Evolutionary conservation across 768 basidiomycete species (phyloP), one percentile per base, ranked within the genome.

Genomic region (Leccinum obscurum): DNA sequence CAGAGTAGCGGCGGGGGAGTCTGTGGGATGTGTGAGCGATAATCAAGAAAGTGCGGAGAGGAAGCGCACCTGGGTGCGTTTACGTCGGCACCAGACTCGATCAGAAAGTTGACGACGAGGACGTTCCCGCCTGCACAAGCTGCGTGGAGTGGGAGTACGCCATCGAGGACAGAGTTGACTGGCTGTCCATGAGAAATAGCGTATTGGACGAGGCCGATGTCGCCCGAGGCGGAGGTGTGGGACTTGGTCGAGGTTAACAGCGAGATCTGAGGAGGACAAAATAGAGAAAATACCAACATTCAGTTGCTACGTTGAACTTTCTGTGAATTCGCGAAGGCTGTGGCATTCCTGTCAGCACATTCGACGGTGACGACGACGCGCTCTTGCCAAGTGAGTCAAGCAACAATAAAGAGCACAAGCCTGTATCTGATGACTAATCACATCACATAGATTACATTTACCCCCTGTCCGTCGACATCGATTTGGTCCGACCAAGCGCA

Each of bases 31-130:
- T 22, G 60, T 64, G 61, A 61, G 65, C 56, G 64, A 61, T 46
- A 37, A 56, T 1, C 46, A 57, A 20, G 53, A 2, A 34, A 41
- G 54, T 51, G 58, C 48, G 62, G 57, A 15, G 70, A 32, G 53
- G 61, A 20, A 58, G 72, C 83, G 61, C 56, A 92, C 91, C 95
- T 86, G 56, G 93, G 89, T 4, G 95, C 95, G 75, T 98, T 98
- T 32, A 98, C 96, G 71, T 99, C 97, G n/a, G 97, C 97, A 22
- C 97, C 96, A 59, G 87, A 80, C 62, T 97, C 93, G 68, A 99
- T 90, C 51, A 99, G 78, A 64, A 95, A 81, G 68, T 86, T 84
- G 44, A 98, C 94, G 49, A 98, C 91, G 59, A 87, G 83, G 58
- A 90, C 92, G 70, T 86, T 92, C 2, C 97, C 97, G 24, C 93